Conservation (phyloP, 106 monocot genomes). For the Iris macrosiphon region DNA sequence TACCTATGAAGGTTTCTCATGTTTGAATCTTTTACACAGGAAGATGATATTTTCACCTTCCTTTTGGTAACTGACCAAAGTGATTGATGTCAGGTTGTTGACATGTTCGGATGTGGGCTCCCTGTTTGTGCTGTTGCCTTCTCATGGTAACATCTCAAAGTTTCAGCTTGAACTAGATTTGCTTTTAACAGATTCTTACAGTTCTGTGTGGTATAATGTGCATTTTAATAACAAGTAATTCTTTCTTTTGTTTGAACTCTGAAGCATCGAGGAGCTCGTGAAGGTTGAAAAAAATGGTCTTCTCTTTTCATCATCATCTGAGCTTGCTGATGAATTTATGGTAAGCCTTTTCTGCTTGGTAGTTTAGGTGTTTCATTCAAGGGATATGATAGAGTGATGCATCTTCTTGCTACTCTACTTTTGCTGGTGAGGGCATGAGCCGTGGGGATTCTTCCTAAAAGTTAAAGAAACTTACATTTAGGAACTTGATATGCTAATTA, state of each 20-base stretch:
- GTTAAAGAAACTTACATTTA: too few relatives aligned
- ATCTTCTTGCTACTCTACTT: too few relatives aligned
- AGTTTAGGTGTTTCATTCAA: neutral
- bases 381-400: neutral
- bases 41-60: neutral
- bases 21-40: neutral
- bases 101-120: slow-evolving; percentile 96
- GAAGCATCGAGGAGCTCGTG: slow-evolving; percentile 86
- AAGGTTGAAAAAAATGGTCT: slow-evolving; percentile 81
- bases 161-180: neutral
- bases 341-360: slow-evolving; percentile 22
- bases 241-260: neutral
- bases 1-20: slow-evolving; percentile 86
- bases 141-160: slow-evolving; percentile 53
- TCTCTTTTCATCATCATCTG: slow-evolving; percentile 82
- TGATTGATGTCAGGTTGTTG: slow-evolving; percentile 60
- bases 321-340: slow-evolving; percentile 90
- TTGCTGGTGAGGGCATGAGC: too few relatives aligned
- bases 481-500: too few relatives aligned
- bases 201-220: too few relatives aligned
- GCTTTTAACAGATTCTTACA: neutral
- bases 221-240: neutral
- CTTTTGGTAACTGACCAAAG: slow-evolving; percentile 1
- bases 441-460: too few relatives aligned
- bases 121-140: slow-evolving; percentile 90